These are phyloP conservation scores for Pontederia crassipes DNA, from an alignment of 176 grass and related monocot species.

Conservation along the genomic window DNA sequence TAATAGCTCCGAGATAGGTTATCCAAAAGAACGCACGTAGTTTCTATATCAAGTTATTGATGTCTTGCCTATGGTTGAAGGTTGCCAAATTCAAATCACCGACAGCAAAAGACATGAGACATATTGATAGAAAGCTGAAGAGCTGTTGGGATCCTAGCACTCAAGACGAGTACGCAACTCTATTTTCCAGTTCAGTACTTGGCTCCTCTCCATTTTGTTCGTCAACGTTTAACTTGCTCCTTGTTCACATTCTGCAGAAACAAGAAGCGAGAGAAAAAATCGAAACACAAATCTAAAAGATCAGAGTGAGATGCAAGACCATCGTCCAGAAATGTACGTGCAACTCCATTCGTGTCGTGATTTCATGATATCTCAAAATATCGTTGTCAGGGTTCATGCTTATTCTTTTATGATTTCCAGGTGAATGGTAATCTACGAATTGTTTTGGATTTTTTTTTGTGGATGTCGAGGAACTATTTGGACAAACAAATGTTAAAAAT, in stretches of 20 bases:
- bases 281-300: constrained; percentile 75
- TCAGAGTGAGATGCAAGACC: constrained; percentile 34
- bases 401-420: no score
- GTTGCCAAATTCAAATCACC: constrained; percentile 45
- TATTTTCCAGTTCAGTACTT: neutral
- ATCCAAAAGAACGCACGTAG: no score
- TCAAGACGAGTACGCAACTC: constrained; percentile 41
- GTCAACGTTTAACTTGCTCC: neutral
- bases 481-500: no score
- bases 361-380: no score
- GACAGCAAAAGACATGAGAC: constrained; percentile 43
- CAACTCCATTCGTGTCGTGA: neutral
- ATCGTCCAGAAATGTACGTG: neutral
- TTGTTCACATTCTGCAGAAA: constrained; percentile 19
- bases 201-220: no score
- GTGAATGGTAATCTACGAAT: no score
- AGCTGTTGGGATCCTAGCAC: constrained; percentile 62
- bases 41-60: no score
- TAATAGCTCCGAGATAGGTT: no score
- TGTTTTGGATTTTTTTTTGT: no score
- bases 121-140: constrained; percentile 62
- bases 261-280: constrained; percentile 69
- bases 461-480: no score
- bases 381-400: no score
- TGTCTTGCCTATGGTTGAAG: constrained; percentile 12